phyloP scores from a whole-genome alignment of 106 monocot genomes.

The Agapanthus africanus region DNA sequence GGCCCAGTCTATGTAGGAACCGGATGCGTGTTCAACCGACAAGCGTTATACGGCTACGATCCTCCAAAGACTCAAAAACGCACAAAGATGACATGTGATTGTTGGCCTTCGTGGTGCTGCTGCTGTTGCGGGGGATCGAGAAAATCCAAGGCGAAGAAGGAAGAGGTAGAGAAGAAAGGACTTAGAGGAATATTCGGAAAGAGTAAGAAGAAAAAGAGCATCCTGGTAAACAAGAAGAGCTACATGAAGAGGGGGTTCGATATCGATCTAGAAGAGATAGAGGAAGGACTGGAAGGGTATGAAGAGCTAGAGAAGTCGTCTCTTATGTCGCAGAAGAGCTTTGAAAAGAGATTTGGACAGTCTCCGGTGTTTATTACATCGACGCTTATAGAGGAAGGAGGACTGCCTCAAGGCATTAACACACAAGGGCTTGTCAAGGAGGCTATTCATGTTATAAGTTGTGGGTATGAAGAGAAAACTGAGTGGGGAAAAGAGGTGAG shows the following conservation, averaged over 20 bases:
- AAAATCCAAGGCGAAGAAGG: conserved; percentile 39
- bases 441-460: conserved; percentile 88
- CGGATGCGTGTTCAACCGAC: conserved; percentile 80
- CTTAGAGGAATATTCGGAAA: conserved; percentile 24
- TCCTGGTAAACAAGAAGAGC: conserved; percentile 30
- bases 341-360: conserved; percentile 92
- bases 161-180: conserved; percentile 8
- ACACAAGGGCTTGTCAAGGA: conserved; percentile 54
- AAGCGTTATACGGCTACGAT: conserved; percentile 86
- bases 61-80: conserved; percentile 59
- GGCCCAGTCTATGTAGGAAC: conserved; percentile 92
- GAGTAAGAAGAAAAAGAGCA: conserved; percentile 34
- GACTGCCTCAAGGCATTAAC: conserved; percentile 46
- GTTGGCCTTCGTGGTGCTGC: conserved; percentile 94
- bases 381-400: conserved; percentile 85
- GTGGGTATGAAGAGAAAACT: conserved; percentile 85
- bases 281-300: conserved; percentile 90
- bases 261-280: conserved; percentile 79
- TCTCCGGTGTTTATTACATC: conserved; percentile 91
- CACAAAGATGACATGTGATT: conserved; percentile 87
- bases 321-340: conserved; percentile 94
- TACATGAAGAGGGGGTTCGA: conserved; percentile 48
- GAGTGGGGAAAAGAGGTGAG: conserved; percentile 90
- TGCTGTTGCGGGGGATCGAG: conserved; percentile 49
- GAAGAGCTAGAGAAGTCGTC: conserved; percentile 79